Evolutionary conservation across 2,329 filamentous ascomycete genomes (phyloP), one percentile per base, ranked within the genome.

Genomic region (Diaporthe helianthi): DNA sequence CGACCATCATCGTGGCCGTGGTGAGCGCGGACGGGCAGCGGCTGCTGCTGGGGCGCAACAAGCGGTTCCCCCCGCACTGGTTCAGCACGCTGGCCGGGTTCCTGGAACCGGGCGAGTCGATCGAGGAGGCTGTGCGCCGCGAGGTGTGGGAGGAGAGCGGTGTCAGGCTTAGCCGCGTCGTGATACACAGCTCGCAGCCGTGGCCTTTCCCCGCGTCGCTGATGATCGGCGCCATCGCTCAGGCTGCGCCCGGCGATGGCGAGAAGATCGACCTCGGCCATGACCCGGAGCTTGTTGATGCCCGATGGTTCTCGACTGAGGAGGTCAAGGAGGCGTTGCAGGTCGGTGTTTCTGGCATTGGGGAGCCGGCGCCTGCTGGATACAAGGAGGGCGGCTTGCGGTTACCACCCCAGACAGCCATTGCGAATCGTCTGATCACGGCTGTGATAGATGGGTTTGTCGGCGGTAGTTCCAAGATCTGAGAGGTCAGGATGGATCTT

Each of bases 1-100:
- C 94, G 1, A 97, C 93, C 33, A 94, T 98, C 78, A 99, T 99
- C 81, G 94, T 97, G 82, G 95, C 94, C 0, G 91, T 98, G 13
- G 88, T 98, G 38, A 97, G 92, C 65, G 85, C 90, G 63, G 93
- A 97, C 74, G 92, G 92, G 61, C 87, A 90, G 73, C 88, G 89
- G 71, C 82, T 97, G 47, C 87, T 99, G 9, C 90, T 99, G 0
- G 96, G 96, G 46, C 90, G 96, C 17, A 89, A 93, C 76, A 92
- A 92, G 80, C 87, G 93, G 65, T 99, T 91, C 86, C 96, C 96
- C 1, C 84, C 87, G 1, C 78, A 92, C 78, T 97, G 92, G 93
- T 98, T 95, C 84, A 93, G 89, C 75, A 97, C 94, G 0, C 88
- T 99, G 13, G 93, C 93, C 2, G 93, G 93, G 0, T 97, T 97